Percentiles rank a stretch among this genome's conserved stretches.
These are phyloP conservation scores for Mortierella sp. DNA, from an alignment of 371 early-diverging fungal species.

Conservation along the genomic window DNA sequence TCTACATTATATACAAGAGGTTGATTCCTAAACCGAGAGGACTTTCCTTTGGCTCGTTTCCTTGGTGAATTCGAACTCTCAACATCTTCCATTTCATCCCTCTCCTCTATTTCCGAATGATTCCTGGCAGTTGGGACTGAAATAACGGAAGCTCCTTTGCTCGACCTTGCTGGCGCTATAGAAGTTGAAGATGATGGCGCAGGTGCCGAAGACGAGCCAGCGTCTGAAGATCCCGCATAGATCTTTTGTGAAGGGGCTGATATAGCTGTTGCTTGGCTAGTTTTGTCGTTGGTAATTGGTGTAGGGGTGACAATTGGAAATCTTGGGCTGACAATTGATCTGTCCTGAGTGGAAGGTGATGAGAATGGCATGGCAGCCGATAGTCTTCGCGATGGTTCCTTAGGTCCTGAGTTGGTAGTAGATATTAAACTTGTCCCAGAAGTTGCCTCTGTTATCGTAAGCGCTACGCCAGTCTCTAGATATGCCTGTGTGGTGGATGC, in stretches of 20 bases:
- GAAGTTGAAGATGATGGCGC: background rate
- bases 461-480: background rate
- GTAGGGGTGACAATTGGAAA: slow-evolving; percentile 24
- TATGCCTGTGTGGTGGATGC: background rate
- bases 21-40: slow-evolving; percentile 1
- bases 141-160: slow-evolving; percentile 37
- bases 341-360: slow-evolving; percentile 1
- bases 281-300: slow-evolving; percentile 5
- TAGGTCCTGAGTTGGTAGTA: background rate
- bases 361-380: background rate
- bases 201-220: slow-evolving; percentile 13
- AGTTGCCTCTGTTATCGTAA: background rate
- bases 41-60: slow-evolving; percentile 37
- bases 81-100: slow-evolving; percentile 10
- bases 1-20: background rate
- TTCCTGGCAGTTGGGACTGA: slow-evolving; percentile 31
- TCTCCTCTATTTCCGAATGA: slow-evolving; percentile 16
- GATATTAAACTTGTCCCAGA: background rate
- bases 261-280: slow-evolving; percentile 19
- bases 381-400: background rate
- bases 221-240: background rate
- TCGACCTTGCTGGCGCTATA: background rate
- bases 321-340: slow-evolving; percentile 9
- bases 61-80: slow-evolving; percentile 12
- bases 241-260: slow-evolving; percentile 9